Evolutionary conservation across 129 eudicot species (phyloP).

Genomic region (Saussurea involucrata): DNA sequence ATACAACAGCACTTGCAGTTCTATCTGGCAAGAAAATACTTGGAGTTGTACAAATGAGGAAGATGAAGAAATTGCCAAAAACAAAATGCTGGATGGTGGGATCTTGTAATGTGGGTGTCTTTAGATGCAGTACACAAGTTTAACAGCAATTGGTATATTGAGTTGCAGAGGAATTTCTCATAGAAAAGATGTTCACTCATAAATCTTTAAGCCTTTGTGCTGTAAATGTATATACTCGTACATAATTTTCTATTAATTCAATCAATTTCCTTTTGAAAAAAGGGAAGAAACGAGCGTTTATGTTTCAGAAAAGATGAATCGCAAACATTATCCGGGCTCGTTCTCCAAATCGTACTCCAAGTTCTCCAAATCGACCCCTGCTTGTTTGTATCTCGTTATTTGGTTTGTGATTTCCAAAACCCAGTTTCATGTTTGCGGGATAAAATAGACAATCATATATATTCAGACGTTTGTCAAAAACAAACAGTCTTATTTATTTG

Average conservation of each 20-base stretch:
- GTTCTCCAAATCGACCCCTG: too few relatives aligned
- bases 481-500: too few relatives aligned
- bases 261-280: neutral
- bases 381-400: too few relatives aligned
- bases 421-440: too few relatives aligned
- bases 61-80: constrained; percentile 55
- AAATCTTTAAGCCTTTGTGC: neutral
- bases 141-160: constrained; percentile 61
- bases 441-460: too few relatives aligned
- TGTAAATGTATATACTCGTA: constrained; percentile 12
- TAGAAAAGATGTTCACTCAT: neutral
- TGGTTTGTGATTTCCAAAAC: too few relatives aligned
- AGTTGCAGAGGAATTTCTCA: neutral
- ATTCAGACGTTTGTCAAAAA: too few relatives aligned
- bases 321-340: too few relatives aligned
- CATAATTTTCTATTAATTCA: neutral
- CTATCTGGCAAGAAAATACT: constrained; percentile 66
- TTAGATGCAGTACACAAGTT: constrained; percentile 42
- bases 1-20: constrained; percentile 71
- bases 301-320: too few relatives aligned
- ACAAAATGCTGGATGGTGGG: constrained; percentile 80
- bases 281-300: too few relatives aligned
- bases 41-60: constrained; percentile 64
- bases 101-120: constrained; percentile 40
- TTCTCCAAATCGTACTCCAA: too few relatives aligned